Evolutionary conservation across 2,329 filamentous ascomycete genomes (phyloP).

Genomic region (Dendrostoma leiphaemia): DNA sequence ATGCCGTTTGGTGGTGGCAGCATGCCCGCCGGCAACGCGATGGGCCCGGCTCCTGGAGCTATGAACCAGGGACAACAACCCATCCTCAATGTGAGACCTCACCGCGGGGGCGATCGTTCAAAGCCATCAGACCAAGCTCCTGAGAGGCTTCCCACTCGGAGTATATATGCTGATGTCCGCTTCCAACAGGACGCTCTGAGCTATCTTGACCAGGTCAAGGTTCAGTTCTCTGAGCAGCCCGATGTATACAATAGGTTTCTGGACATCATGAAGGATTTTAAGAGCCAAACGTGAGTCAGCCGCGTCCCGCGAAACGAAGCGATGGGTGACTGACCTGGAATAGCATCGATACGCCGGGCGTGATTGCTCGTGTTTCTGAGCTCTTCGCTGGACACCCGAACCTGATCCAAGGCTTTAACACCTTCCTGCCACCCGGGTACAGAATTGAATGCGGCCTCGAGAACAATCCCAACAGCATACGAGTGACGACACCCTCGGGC

Average conservation of each 20-base stretch:
- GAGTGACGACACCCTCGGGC: slow-evolving; percentile 97
- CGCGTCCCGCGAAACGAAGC: not conserved
- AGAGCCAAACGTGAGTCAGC: slow-evolving; percentile 80
- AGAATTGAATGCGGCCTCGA: slow-evolving; percentile 93
- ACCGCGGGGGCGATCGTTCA: slow-evolving; percentile 4
- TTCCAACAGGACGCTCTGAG: slow-evolving; percentile 68
- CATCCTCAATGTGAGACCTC: slow-evolving; percentile 66
- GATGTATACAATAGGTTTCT: slow-evolving; percentile 97
- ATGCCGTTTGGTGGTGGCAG: slow-evolving; percentile 47
- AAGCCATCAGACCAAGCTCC: slow-evolving; percentile 4
- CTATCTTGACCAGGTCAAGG: slow-evolving; percentile 97
- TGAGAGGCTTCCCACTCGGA: not conserved
- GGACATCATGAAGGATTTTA: slow-evolving; percentile 99
- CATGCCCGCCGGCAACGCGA: slow-evolving; percentile 36
- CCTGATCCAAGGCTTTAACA: slow-evolving; percentile 97
- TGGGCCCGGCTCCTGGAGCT: slow-evolving; percentile 46
- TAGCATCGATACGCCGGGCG: slow-evolving; percentile 92
- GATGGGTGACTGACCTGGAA: slow-evolving; percentile 16
- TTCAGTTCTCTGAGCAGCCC: slow-evolving; percentile 93
- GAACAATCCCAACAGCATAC: slow-evolving; percentile 91
- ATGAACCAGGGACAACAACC: slow-evolving; percentile 79
- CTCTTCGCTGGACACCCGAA: slow-evolving; percentile 95
- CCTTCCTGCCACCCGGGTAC: slow-evolving; percentile 92
- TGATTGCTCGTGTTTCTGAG: slow-evolving; percentile 93
- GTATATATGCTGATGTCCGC: slow-evolving; percentile 24